Evolutionary conservation across 768 basidiomycete species (phyloP), one percentile per base, ranked within the genome.

Genomic region (Lactifluus hygrophoroides): DNA sequence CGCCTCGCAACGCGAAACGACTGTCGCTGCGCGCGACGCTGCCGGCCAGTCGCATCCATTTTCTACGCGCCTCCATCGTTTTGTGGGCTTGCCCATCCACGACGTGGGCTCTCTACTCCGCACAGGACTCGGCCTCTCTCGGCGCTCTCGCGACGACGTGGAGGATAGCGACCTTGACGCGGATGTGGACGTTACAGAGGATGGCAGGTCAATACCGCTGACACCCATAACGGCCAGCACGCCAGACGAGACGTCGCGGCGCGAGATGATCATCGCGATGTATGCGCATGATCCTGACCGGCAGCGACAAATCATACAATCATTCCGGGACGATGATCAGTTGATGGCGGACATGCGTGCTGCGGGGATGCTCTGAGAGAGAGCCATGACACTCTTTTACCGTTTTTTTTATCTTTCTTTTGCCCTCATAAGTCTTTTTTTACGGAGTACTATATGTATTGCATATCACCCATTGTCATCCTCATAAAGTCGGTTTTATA

Each of bases 301-400:
- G 16, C 74, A 73, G 44, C 74, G 73, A 25, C 69, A 73, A 37
- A 63, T 80, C 34, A 74, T 74, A 45, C 73, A 76, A 44, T 80
- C 79, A 23, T 65, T 81, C 14, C 76, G 70, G 59, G 76, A 76
- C 49, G 86, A 89, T 56, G 76, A 76, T 54, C 75, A 79, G 54
- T 69, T 88, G 60, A 80, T 82, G 57, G 73, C 74, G 3, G 81
- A 83, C 64, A 71, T 89, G 62, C 77, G 84, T 60, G 77, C 74
- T 40, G 86, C 85, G 10, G 86, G 86, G 43, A 72, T 90, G 52
- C 64, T 89, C 35, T 88, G 69, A 69, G 54, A 69, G 54, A 42
- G 34, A 14, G 35, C 19, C 21, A 10, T n/a, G 21, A 32, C 21
- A n/a, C 42, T 45, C 17, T 7, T 35, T 32, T 17, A 42, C 51